Percentiles rank a stretch among this genome's conserved stretches.
These are phyloP conservation scores for Fulvia fulva DNA, from an alignment of 2,329 filamentous ascomycete genomes.

Conservation along the genomic window DNA sequence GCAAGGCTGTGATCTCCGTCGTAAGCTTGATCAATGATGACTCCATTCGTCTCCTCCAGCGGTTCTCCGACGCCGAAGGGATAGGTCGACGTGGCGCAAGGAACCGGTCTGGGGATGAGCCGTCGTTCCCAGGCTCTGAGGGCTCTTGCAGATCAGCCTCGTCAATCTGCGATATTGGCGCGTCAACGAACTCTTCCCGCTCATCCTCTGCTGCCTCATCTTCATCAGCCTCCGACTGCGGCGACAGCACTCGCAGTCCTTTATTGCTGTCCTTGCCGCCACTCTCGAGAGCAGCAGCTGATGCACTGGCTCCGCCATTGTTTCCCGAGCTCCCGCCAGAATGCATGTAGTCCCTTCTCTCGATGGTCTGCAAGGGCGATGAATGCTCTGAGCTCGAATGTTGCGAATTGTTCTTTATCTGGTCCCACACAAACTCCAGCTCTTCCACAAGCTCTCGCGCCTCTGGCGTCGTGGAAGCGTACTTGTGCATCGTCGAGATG, in stretches of 20 bases:
- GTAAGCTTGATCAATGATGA: constrained; percentile 82
- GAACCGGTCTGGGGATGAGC: constrained; percentile 11
- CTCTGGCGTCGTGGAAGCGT: constrained; percentile 79
- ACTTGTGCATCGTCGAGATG: constrained; percentile 95
- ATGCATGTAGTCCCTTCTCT: constrained; percentile 33
- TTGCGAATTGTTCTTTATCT: constrained; percentile 71
- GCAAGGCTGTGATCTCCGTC: constrained; percentile 83
- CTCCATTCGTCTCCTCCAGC: constrained; percentile 81
- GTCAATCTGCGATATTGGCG: constrained; percentile 46
- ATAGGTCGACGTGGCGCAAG: constrained; percentile 8
- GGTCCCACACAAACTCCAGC: constrained; percentile 99
- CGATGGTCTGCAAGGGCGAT: constrained; percentile 30
- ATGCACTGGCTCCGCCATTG: constrained; percentile 22
- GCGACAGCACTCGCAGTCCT: constrained; percentile 62
- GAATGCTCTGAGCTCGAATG: constrained; percentile 30
- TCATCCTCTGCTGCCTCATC: constrained; percentile 37
- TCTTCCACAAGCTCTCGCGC: constrained; percentile 84
- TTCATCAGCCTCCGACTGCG: constrained; percentile 68
- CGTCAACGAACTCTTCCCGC: constrained; percentile 46
- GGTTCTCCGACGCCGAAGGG: constrained; percentile 39
- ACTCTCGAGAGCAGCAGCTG: constrained; percentile 29
- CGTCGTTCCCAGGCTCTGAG: constrained; percentile 16
- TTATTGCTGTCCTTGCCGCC: constrained; percentile 11
- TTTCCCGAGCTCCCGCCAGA: constrained; percentile 24
- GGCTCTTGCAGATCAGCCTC: constrained; percentile 27